Conservation (phyloP, 331 rosid species). For the Malus hybrid region DNA sequence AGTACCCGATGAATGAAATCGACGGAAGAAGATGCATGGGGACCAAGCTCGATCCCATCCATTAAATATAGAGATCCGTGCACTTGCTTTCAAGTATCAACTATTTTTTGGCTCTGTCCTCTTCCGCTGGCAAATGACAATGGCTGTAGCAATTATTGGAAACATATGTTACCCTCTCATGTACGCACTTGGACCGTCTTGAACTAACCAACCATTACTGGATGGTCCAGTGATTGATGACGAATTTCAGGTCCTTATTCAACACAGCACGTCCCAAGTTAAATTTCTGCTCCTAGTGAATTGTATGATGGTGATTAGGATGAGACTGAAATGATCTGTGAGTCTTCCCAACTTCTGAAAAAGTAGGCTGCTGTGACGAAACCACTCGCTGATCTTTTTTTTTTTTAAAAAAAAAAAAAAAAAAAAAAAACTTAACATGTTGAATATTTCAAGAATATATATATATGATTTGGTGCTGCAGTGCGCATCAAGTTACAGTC, state of each 20-base stretch:
- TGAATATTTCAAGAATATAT: no score
- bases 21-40: not conserved
- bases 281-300: accelerated
- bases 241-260: accelerated
- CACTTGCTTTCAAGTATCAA: not conserved
- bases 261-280: accelerated
- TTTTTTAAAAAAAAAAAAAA: no score
- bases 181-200: no score
- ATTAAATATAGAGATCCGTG: not conserved
- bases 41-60: not conserved
- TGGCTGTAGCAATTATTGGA: not conserved
- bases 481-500: no score
- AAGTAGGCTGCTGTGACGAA: accelerated
- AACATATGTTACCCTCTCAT: not conserved
- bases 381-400: accelerated
- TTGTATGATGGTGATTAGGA: accelerated
- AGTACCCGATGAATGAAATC: not conserved
- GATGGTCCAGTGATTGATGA: no score
- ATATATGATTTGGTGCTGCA: no score
- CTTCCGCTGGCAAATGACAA: not conserved
- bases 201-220: no score
- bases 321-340: accelerated
- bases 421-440: no score
- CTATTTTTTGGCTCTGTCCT: not conserved
- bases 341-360: accelerated